Conservation (phyloP, 495 filamentous ascomycete species). For the Aspergillus olivimuriae region DNA sequence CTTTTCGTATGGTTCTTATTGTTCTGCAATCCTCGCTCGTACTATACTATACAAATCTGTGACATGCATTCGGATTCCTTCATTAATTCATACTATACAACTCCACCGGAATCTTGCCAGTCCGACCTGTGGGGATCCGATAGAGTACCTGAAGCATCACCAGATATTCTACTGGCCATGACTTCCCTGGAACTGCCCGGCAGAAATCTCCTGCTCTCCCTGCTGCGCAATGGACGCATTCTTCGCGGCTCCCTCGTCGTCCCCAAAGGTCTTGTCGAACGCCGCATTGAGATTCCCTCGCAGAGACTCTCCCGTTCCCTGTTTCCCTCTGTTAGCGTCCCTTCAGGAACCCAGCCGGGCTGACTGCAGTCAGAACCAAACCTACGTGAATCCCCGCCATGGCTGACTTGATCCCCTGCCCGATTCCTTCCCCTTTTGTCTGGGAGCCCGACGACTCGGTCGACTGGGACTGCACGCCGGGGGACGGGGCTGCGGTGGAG, state of each 20-base stretch:
- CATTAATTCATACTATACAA: too few relatives aligned
- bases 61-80: too few relatives aligned
- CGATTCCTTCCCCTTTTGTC: slow-evolving; percentile 14
- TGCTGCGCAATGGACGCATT: slow-evolving; percentile 32
- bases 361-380: slow-evolving; percentile 2
- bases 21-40: background rate
- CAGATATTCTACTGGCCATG: too few relatives aligned
- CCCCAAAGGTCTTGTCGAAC: slow-evolving; percentile 35
- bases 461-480: too few relatives aligned
- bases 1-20: background rate
- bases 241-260: slow-evolving; percentile 27
- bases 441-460: slow-evolving; percentile 1
- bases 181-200: slow-evolving; percentile 18
- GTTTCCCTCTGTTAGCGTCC: too few relatives aligned
- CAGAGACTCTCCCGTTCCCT: slow-evolving; percentile 41
- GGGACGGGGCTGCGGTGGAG: slow-evolving; percentile 12
- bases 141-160: too few relatives aligned
- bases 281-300: slow-evolving; percentile 33
- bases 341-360: background rate
- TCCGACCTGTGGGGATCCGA: too few relatives aligned
- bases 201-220: slow-evolving; percentile 32
- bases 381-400: slow-evolving; percentile 35
- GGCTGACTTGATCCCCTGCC: slow-evolving; percentile 15
- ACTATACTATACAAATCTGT: background rate
- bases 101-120: too few relatives aligned